phyloP scores from a whole-genome alignment of 306 rosid genomes.

The Fragaria vesca region DNA sequence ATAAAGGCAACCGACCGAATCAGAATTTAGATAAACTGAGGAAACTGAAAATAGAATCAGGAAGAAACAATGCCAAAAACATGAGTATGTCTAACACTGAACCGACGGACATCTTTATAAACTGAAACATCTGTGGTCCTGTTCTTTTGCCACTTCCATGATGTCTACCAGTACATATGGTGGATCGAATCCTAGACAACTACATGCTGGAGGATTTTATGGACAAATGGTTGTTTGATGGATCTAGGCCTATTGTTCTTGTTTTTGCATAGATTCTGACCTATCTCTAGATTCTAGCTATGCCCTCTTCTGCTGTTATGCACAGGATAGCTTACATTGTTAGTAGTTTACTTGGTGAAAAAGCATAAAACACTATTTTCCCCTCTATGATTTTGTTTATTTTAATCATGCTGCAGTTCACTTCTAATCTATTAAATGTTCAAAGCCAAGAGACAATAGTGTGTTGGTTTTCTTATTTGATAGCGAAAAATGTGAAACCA shows the following conservation, averaged over 20 bases:
- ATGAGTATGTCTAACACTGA: neutral
- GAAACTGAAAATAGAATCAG: neutral
- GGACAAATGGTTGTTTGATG: neutral
- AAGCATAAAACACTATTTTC: neutral
- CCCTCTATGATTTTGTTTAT: neutral
- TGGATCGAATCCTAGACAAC: neutral
- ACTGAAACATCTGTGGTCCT: neutral
- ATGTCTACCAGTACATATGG: neutral
- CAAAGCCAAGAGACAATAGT: neutral
- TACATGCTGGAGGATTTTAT: neutral
- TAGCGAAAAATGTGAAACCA: neutral
- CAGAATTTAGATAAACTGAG: neutral
- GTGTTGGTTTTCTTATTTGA: neutral
- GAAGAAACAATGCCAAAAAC: neutral
- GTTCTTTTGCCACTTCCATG: neutral
- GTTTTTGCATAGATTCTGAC: neutral
- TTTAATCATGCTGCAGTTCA: neutral
- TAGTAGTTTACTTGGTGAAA: neutral
- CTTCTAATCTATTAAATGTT: neutral
- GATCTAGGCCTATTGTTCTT: neutral
- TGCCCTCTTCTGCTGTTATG: neutral
- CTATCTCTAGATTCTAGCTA: neutral
- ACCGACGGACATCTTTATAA: neutral
- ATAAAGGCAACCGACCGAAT: neutral
- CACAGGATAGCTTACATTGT: neutral